phyloP scores from a whole-genome alignment of 306 rosid genomes.

The Sesbania bispinosa region DNA sequence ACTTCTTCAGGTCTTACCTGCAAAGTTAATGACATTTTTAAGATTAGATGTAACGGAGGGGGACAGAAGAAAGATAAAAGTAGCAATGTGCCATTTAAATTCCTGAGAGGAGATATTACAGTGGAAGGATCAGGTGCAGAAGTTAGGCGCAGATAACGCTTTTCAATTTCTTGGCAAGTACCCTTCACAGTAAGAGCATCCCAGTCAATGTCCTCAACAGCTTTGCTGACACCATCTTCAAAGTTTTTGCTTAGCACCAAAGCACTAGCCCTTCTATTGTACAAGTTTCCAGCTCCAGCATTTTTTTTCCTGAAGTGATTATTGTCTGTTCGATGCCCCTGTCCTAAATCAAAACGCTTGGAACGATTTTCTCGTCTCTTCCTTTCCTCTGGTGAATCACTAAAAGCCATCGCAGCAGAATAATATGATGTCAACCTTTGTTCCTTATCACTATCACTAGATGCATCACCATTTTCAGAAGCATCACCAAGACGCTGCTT shows the following conservation, averaged over 20 bases:
- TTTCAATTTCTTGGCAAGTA: conserved; percentile 95
- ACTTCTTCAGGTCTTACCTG: conserved; percentile 99
- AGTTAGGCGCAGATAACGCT: conserved; percentile 91
- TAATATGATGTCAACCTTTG: conserved; percentile 68
- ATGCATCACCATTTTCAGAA: conserved; percentile 64
- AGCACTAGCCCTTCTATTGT: conserved; percentile 77
- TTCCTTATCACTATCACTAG: conserved; percentile 92
- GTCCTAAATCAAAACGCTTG: conserved; percentile 86
- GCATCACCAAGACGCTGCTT: conserved; percentile 72
- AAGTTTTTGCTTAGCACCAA: conserved; percentile 68
- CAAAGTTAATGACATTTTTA: conserved; percentile 19
- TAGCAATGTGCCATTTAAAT: conserved; percentile 16
- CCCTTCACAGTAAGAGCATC: conserved; percentile 98
- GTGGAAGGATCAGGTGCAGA: conserved; percentile 97
- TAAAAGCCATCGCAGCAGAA: conserved; percentile 67
- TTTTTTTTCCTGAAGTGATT: conserved; percentile 54
- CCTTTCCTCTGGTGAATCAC: conserved; percentile 79
- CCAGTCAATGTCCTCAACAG: conserved; percentile 99
- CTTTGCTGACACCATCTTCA: conserved; percentile 74
- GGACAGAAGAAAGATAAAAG: conserved; percentile 2
- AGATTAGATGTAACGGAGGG: not conserved
- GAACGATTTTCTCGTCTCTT: conserved; percentile 94
- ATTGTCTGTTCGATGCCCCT: conserved; percentile 56
- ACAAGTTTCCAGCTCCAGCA: conserved; percentile 64
- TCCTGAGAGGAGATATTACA: conserved; percentile 38